phyloP scores from a whole-genome alignment of 345 rosid genomes.

The Citrus medica region DNA sequence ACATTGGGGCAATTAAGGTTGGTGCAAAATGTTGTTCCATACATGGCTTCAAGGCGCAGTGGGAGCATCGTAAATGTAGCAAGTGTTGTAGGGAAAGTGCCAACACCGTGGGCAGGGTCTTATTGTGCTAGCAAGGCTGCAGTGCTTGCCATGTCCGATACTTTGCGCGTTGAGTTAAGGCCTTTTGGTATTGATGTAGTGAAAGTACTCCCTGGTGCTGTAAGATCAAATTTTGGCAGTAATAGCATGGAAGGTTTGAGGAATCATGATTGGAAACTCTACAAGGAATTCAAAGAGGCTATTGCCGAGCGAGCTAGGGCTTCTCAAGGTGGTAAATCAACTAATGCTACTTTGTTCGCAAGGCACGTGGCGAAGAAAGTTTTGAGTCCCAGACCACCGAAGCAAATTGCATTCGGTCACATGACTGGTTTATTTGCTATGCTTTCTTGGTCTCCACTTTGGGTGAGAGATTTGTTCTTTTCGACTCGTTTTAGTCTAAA shows the following conservation, averaged over 20 bases:
- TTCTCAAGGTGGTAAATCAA: constrained; percentile 46
- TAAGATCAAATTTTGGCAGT: constrained; percentile 50
- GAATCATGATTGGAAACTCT: constrained; percentile 50
- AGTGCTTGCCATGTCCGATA: constrained; percentile 49
- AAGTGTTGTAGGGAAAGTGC: constrained; percentile 51
- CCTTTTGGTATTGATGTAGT: constrained; percentile 56
- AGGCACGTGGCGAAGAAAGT: constrained; percentile 53
- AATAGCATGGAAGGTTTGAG: constrained; percentile 31
- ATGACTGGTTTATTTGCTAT: constrained; percentile 54
- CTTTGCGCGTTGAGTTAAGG: constrained; percentile 47
- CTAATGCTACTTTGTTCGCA: constrained; percentile 40
- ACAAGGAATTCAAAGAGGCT: constrained; percentile 43
- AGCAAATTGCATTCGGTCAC: constrained; percentile 49
- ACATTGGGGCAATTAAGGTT: constrained; percentile 54
- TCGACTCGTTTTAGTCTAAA: constrained; percentile 35
- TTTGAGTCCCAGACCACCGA: constrained; percentile 49
- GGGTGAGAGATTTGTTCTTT: constrained; percentile 61
- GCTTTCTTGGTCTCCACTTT: constrained; percentile 56
- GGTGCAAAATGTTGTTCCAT: constrained; percentile 65
- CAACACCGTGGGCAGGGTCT: constrained; percentile 70
- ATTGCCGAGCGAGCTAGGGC: constrained; percentile 53
- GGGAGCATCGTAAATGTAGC: constrained; percentile 58
- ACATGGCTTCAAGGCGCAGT: constrained; percentile 44
- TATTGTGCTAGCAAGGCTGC: constrained; percentile 64
- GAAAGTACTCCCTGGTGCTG: constrained; percentile 47